Base-by-base conservation (phyloP, 1,284 basidiomycete species). In the Boletus albobrunnescens region DNA sequence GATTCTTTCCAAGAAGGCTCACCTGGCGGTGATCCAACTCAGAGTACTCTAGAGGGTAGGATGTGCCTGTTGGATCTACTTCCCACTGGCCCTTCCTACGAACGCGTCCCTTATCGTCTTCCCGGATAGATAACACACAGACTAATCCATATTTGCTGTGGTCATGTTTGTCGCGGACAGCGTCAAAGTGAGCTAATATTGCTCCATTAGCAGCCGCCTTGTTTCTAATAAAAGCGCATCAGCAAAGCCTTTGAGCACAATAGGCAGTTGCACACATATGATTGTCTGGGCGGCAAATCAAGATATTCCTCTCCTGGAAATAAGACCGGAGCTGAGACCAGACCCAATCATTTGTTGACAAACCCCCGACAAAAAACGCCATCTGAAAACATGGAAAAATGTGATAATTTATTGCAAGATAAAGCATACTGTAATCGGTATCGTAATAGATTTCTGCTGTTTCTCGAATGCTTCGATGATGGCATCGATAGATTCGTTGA, bases 331-430 rank as follows among this genome's bases (percentile, higher is more conserved):
- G 64, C 14, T 57, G 57, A 16, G 54, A 50, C 54, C 67, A 73
- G 3, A 76, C 57, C 68, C 70, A 74, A 17, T 74, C 69, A 46
- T 70, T 75, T 1, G 69, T 70, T 3, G 69, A 71, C 44, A 75
- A 72, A 0, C 74, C 74, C 6, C 74, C 74, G 5, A 69, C 60
- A 6, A 70, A 51, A 44, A 64, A 53, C 24, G 65, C 59, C 13
- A 3, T 50, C 54, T 55, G 30, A 32, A 23, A 28, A 17, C 20
- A 20, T 9, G 2, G 41, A 14, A 40, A 19, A 42, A 20, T 22
- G 12, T 0, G 33, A 23, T 14, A 3, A n/a, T 12, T 13, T 17
- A 23, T 14, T 37, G 24, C 26, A 42, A 27, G 6, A 27, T 41
- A n/a, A n/a, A n/a, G n/a, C n/a, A n/a, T n/a, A n/a, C n/a, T n/a